Percentiles rank a stretch among this genome's conserved stretches.
These are phyloP conservation scores for Cairneyella variabilis DNA, from an alignment of 495 filamentous ascomycete genomes.

Conservation along the genomic window DNA sequence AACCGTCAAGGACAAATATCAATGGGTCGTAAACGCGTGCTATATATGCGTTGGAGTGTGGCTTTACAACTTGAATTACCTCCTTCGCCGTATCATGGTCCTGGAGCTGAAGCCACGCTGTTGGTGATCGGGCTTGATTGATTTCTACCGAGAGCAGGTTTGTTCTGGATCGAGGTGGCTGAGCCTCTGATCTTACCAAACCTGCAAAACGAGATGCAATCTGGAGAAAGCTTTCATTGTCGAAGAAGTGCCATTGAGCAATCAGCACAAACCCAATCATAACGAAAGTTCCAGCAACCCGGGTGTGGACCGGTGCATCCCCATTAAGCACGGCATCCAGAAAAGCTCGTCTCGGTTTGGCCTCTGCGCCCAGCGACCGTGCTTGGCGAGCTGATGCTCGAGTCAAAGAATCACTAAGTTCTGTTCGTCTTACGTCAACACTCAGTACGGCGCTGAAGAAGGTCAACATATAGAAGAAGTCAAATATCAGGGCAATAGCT, in stretches of 20 bases:
- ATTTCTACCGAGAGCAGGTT: conserved; percentile 40
- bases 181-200: conserved; percentile 31
- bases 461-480: conserved; percentile 66
- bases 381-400: not conserved
- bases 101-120: conserved; percentile 67
- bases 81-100: conserved; percentile 71
- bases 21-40: conserved; percentile 64
- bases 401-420: conserved; percentile 41
- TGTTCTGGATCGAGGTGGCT: conserved; percentile 25
- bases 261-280: conserved; percentile 57
- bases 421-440: conserved; percentile 66
- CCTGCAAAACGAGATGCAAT: conserved; percentile 25
- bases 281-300: conserved; percentile 57
- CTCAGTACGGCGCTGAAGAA: conserved; percentile 72
- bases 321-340: conserved; percentile 43
- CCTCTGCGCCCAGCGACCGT: not conserved
- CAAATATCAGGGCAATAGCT: conserved; percentile 62
- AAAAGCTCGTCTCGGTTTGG: conserved; percentile 38
- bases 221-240: conserved; percentile 42
- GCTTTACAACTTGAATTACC: conserved; percentile 64
- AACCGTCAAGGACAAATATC: conserved; percentile 61
- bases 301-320: conserved; percentile 50
- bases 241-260: conserved; percentile 65
- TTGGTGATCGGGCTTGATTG: conserved; percentile 64
- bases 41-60: conserved; percentile 59